Evolutionary conservation across 2,329 filamentous ascomycete species (phyloP).

Genomic region (Sclerotiophoma versabilis): DNA sequence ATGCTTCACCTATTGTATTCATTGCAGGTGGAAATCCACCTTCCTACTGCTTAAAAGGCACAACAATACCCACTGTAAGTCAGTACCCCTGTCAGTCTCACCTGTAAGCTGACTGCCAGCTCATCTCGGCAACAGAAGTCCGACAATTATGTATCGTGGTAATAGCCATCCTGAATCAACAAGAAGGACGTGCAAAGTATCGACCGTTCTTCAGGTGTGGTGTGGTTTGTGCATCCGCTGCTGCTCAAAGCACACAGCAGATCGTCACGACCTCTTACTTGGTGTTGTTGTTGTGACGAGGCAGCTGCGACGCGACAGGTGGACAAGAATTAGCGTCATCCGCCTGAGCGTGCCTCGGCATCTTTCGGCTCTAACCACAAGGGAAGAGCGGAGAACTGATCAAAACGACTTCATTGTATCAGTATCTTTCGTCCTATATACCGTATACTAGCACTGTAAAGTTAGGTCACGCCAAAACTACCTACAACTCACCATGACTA

Average conservation of each 20-base stretch:
- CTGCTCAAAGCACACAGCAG: too few species aligned
- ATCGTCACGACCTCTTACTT: neutral
- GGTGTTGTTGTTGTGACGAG: neutral
- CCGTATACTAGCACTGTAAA: neutral
- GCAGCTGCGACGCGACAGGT: neutral
- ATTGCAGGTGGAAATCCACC: too few species aligned
- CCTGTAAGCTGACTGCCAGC: slow-evolving; percentile 10
- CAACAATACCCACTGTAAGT: too few species aligned
- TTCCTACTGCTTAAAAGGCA: too few species aligned
- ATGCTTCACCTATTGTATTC: neutral
- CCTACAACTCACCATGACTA: slow-evolving; percentile 17
- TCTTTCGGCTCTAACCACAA: slow-evolving; percentile 27
- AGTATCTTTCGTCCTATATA: neutral
- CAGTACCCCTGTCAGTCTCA: neutral
- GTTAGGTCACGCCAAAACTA: neutral
- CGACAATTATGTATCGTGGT: neutral
- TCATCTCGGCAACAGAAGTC: neutral
- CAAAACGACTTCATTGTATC: neutral
- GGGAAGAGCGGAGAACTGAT: slow-evolving; percentile 22
- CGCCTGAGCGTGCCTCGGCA: slow-evolving; percentile 29
- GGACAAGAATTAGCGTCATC: slow-evolving; percentile 1
- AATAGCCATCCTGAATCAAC: neutral
- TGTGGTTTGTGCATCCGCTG: too few species aligned
- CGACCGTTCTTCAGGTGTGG: too few species aligned
- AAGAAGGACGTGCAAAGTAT: too few species aligned